phyloP scores from a whole-genome alignment of 2,329 filamentous ascomycete genomes.

The Dothistroma septosporum region DNA sequence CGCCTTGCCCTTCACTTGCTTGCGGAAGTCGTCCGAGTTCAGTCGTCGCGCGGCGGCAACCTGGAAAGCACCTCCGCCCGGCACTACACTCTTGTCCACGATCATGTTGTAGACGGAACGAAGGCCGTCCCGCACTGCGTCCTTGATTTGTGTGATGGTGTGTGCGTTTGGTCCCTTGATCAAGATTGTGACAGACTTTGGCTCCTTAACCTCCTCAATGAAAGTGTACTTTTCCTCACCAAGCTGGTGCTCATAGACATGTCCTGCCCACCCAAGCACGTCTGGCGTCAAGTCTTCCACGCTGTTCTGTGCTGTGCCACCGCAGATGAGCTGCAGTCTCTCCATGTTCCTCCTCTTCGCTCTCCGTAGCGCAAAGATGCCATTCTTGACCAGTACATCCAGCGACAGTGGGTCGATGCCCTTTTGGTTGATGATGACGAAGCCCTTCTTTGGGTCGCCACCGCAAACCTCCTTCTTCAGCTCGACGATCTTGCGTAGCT shows the following conservation, averaged over 20 bases:
- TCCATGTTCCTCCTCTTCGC: slow-evolving; percentile 99
- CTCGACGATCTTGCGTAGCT: slow-evolving; percentile 64
- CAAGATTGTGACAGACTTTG: slow-evolving; percentile 93
- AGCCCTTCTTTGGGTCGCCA: slow-evolving; percentile 86
- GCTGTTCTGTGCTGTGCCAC: slow-evolving; percentile 88
- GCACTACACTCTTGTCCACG: slow-evolving; percentile 93
- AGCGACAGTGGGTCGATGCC: slow-evolving; percentile 95
- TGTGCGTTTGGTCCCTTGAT: slow-evolving; percentile 98
- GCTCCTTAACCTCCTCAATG: slow-evolving; percentile 96
- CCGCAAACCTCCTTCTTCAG: slow-evolving; percentile 85
- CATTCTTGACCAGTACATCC: slow-evolving; percentile 96
- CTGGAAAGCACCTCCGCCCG: slow-evolving; percentile 92
- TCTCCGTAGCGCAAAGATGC: slow-evolving; percentile 86
- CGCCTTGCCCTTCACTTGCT: slow-evolving; percentile 94
- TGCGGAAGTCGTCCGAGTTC: slow-evolving; percentile 78
- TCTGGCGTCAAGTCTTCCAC: slow-evolving; percentile 88
- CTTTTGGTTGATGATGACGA: slow-evolving; percentile 99
- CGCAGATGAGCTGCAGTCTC: slow-evolving; percentile 89
- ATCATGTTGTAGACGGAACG: slow-evolving; percentile 99
- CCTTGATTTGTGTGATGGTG: slow-evolving; percentile 94
- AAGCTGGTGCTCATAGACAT: slow-evolving; percentile 94
- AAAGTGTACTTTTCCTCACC: slow-evolving; percentile 99
- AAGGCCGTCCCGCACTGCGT: slow-evolving; percentile 90
- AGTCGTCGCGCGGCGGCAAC: slow-evolving; percentile 85
- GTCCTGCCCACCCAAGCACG: slow-evolving; percentile 88